phyloP scores from a whole-genome alignment of 2,329 filamentous ascomycete species.

The Sporothrix schenckii region DNA sequence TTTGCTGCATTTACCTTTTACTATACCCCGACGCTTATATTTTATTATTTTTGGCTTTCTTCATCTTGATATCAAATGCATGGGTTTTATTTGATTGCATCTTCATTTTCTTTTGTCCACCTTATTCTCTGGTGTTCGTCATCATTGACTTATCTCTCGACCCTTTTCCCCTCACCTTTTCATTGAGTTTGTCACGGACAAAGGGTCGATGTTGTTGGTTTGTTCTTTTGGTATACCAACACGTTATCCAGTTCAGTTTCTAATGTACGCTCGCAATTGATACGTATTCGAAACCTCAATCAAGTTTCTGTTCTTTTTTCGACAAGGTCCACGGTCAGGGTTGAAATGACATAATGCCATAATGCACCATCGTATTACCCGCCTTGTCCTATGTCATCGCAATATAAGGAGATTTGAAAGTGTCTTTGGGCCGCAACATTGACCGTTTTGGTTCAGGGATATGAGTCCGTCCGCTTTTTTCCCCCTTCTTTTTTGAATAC shows the following conservation, averaged over 20 bases:
- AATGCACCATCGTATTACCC: neutral
- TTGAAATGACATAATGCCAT: conserved; percentile 6
- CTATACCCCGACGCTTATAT: too few relatives aligned
- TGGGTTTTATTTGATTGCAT: too few relatives aligned
- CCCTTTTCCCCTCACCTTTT: too few relatives aligned
- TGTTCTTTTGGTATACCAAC: too few relatives aligned
- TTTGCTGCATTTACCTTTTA: neutral
- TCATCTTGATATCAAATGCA: neutral
- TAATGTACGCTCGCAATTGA: too few relatives aligned
- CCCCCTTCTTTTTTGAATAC: neutral
- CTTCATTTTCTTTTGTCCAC: neutral
- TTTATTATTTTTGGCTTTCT: neutral
- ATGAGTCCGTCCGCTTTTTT: neutral
- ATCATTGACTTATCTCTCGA: neutral
- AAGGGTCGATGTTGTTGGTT: too few relatives aligned
- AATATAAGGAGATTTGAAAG: neutral
- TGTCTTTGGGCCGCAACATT: conserved; percentile 5
- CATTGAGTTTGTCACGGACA: too few relatives aligned
- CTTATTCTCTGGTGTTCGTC: neutral
- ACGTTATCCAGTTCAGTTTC: too few relatives aligned
- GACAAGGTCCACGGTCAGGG: neutral
- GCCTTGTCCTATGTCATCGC: conserved; percentile 16
- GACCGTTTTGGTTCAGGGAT: neutral
- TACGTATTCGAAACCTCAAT: too few relatives aligned
- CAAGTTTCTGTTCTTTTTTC: neutral